Conservation (phyloP, 139 green algal genomes). For the Auxenochlorella protothecoides region DNA sequence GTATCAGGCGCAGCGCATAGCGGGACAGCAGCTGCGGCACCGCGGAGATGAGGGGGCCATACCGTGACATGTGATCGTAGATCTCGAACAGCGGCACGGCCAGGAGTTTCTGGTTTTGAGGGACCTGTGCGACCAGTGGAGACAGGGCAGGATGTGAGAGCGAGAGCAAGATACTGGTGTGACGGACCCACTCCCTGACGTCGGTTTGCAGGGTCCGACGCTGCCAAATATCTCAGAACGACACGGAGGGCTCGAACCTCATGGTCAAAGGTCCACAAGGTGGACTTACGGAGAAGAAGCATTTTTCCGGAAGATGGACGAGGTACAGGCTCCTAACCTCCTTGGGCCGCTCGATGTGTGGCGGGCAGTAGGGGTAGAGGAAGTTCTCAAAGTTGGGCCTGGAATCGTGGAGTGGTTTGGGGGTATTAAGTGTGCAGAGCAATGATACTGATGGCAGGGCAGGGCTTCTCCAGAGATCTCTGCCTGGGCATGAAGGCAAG, state of each 20-base stretch:
- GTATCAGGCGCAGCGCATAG: conserved; percentile 10
- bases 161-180: too few relatives aligned
- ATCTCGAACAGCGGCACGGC: conserved; percentile 94
- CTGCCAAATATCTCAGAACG: too few relatives aligned
- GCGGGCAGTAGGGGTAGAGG: conserved; percentile 90
- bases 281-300: conserved; percentile 72
- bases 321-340: conserved; percentile 80
- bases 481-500: too few relatives aligned
- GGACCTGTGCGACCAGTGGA: conserved; percentile 48
- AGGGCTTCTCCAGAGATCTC: too few relatives aligned
- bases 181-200: too few relatives aligned
- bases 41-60: conserved; percentile 67
- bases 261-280: not conserved
- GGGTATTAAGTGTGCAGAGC: too few relatives aligned
- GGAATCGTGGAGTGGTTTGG: not conserved
- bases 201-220: too few relatives aligned
- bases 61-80: conserved; percentile 79
- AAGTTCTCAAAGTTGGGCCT: conserved; percentile 87
- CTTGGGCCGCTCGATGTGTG: conserved; percentile 93
- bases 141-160: not conserved
- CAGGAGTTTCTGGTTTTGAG: conserved; percentile 84
- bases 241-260: not conserved
- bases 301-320: conserved; percentile 74
- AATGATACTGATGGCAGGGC: too few relatives aligned
- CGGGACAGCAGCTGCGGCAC: conserved; percentile 74